Evolutionary conservation across 345 rosid species (phyloP).

Genomic region (Isatis tinctoria): DNA sequence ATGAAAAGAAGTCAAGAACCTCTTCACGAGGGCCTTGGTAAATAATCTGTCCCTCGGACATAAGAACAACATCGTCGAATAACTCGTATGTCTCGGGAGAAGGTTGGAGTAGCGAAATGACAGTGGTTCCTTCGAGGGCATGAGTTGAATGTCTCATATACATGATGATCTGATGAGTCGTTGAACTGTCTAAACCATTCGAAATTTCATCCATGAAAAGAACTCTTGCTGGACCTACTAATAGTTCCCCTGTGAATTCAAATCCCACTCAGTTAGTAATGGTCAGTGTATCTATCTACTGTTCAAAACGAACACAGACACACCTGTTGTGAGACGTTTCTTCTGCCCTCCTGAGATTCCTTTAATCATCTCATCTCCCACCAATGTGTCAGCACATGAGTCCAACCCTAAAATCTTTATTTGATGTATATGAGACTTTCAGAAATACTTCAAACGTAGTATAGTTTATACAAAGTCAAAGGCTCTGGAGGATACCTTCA

Average conservation of each 20-base stretch:
- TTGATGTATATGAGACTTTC: conserved; percentile 51
- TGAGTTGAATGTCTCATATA: conserved; percentile 81
- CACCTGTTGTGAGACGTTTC: conserved; percentile 97
- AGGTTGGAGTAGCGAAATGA: conserved; percentile 90
- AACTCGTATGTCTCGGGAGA: conserved; percentile 91
- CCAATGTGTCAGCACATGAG: conserved; percentile 86
- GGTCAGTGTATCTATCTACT: neutral
- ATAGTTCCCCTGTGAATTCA: conserved; percentile 67
- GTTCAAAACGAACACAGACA: conserved; percentile 28
- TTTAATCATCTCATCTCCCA: conserved; percentile 98
- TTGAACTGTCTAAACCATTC: conserved; percentile 94
- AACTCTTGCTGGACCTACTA: conserved; percentile 96
- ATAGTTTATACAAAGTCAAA: neutral
- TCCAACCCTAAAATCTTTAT: conserved; percentile 99
- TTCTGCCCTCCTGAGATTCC: conserved; percentile 99
- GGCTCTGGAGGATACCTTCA: conserved; percentile 68
- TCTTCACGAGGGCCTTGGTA: conserved; percentile 88
- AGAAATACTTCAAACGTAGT: neutral
- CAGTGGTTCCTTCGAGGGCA: conserved; percentile 80
- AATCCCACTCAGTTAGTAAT: conserved; percentile 13
- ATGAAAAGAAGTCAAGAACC: conserved; percentile 72
- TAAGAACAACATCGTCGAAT: conserved; percentile 86
- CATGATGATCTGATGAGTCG: conserved; percentile 87
- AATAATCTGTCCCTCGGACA: conserved; percentile 89
- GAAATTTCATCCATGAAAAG: conserved; percentile 99